Percentiles rank a stretch among this genome's conserved stretches.
These are phyloP conservation scores for Uronychia setigera DNA, from an alignment of 73 alveolate species.

Conservation along the genomic window DNA sequence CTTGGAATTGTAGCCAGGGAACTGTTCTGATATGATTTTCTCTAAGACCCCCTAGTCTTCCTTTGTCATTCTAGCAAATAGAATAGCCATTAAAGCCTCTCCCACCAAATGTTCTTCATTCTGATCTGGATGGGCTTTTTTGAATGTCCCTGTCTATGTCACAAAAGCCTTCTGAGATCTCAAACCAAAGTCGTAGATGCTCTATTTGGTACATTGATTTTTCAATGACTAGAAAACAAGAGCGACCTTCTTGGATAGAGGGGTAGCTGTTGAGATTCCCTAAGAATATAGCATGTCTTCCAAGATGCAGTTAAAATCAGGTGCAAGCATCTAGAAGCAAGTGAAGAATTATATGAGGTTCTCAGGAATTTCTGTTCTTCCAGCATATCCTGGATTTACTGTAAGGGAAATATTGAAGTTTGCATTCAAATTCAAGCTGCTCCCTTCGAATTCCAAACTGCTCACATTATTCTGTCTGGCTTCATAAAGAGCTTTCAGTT, in stretches of 20 bases:
- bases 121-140: conserved; percentile 79
- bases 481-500: conserved; percentile 85
- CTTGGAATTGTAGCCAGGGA: too few relatives aligned
- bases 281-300: conserved; percentile 68
- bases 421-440: conserved; percentile 76
- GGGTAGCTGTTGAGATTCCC: conserved; percentile 66
- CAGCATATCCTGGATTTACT: conserved; percentile 98
- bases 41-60: too few relatives aligned
- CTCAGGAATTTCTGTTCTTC: conserved; percentile 97
- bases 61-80: too few relatives aligned
- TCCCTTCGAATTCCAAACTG: conserved; percentile 79
- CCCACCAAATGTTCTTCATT: too few relatives aligned
- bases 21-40: too few relatives aligned
- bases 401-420: conserved; percentile 92
- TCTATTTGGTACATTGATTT: conserved; percentile 59
- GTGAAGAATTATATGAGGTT: conserved; percentile 83
- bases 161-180: conserved; percentile 85
- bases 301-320: conserved; percentile 72
- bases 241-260: conserved; percentile 65
- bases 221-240: conserved; percentile 58
- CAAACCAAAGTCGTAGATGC: conserved; percentile 72
- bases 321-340: conserved; percentile 94
- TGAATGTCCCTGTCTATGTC: conserved; percentile 94
- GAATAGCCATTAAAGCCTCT: too few relatives aligned
- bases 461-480: conserved; percentile 92